phyloP scores from a whole-genome alignment of 176 grass and related monocot species.

The Hordeum marinum region DNA sequence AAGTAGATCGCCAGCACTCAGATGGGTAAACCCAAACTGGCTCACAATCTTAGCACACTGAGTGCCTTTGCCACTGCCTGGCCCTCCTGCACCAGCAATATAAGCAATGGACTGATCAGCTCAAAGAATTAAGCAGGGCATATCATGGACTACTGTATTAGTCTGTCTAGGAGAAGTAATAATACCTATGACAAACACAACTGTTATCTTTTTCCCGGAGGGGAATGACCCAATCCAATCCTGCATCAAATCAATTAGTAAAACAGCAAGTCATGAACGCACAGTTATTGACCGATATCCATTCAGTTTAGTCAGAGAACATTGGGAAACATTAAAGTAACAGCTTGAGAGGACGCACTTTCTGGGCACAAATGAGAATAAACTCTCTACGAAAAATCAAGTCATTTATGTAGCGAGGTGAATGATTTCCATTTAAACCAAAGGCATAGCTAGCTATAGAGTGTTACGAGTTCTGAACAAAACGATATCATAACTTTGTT shows the following conservation, averaged over 20 bases:
- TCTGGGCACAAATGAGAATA: not conserved
- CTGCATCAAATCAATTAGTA: conserved; percentile 21
- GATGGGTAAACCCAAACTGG: conserved; percentile 64
- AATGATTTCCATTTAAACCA: not conserved
- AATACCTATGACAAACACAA: conserved; percentile 71
- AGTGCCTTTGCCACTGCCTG: conserved; percentile 72
- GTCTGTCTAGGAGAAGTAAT: not conserved
- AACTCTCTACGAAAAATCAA: not conserved
- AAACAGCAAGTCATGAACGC: not conserved
- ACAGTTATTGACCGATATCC: not conserved
- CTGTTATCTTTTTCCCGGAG: conserved; percentile 38
- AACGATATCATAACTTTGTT: no score
- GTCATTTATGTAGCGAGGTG: not conserved
- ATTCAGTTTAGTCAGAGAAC: not conserved
- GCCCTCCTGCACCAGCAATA: conserved; percentile 38
- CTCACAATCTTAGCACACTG: conserved; percentile 57
- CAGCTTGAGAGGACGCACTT: not conserved
- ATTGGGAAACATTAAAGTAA: not conserved
- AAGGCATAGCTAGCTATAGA: not conserved
- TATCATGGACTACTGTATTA: not conserved
- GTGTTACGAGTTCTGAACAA: no score
- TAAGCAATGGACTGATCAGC: not conserved
- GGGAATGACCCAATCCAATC: conserved; percentile 4
- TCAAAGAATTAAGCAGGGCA: not conserved
- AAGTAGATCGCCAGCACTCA: conserved; percentile 62